Evolutionary conservation across 2,329 filamentous ascomycete genomes (phyloP).

Genomic region (Trichoderma koningii): DNA sequence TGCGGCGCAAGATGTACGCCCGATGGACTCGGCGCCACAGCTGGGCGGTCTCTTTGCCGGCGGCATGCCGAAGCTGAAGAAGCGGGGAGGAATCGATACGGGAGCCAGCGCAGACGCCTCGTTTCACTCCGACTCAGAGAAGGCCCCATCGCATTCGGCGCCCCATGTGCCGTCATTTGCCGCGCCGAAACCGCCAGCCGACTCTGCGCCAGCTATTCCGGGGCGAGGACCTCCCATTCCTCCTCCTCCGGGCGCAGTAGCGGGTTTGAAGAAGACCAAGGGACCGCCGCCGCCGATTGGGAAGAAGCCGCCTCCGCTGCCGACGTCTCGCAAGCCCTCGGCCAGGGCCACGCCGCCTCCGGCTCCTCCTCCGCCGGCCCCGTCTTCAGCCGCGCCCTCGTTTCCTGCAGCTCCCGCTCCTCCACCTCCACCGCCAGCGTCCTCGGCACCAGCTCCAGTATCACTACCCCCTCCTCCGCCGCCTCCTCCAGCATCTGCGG

Average conservation of each 20-base stretch:
- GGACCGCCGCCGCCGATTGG: constrained; percentile 74
- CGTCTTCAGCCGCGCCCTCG: constrained; percentile 50
- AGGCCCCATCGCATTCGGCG: constrained; percentile 35
- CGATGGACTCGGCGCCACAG: constrained; percentile 69
- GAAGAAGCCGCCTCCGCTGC: constrained; percentile 70
- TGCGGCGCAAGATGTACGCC: constrained; percentile 44
- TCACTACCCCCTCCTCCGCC: constrained; percentile 32
- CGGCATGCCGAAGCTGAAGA: constrained; percentile 93
- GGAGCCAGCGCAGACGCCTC: constrained; percentile 62
- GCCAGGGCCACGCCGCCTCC: constrained; percentile 36
- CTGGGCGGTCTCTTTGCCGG: constrained; percentile 86
- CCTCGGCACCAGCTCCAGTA: constrained; percentile 46
- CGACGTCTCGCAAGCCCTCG: constrained; percentile 61
- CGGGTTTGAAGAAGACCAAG: constrained; percentile 59
- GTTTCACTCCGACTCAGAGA: constrained; percentile 76
- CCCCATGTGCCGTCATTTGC: constrained; percentile 53
- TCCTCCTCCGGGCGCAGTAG: constrained; percentile 48
- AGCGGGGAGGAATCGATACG: constrained; percentile 78
- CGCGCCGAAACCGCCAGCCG: constrained; percentile 62
- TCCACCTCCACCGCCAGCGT: constrained; percentile 42
- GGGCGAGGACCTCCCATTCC: constrained; percentile 46
- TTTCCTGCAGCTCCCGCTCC: constrained; percentile 48
- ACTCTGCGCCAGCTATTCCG: constrained; percentile 54
- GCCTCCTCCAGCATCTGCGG: constrained; percentile 33
- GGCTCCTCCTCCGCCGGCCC: constrained; percentile 44